Evolutionary conservation across 1,139 yeast species (phyloP), one percentile per base, ranked within the genome.

Genomic region (Taiozyma sp.): DNA sequence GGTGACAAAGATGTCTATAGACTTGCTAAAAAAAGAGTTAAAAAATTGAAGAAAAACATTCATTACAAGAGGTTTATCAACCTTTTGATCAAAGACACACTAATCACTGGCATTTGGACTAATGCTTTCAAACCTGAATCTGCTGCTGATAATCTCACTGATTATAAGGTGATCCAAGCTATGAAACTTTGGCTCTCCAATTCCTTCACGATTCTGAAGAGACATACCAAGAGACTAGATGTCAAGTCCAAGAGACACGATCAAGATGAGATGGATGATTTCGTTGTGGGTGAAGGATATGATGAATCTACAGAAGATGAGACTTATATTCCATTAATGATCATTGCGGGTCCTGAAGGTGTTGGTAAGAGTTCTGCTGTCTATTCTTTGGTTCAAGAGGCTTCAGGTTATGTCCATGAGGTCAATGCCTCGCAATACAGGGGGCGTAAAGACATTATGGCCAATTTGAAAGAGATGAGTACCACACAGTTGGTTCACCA

Each of bases 401-500:
- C 86, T 8, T 72, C 74, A 27, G 93, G 95, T 0, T 87, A 84
- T 59, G 87, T 92, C 1, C 85, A 88, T 64, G 99, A 93, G 65
- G 76, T 92, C 41, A 90, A 89, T 64, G 74, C 93, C 0, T 81
- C 92, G 13, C 84, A 81, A 59, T 73, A 81, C 42, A 74, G 98
- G 59, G 81, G 93, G 1, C 79, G 87, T 44, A 86, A 82, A 61
- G 93, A 88, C 55, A 78, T 92, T 23, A 70, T 75, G 52, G 78
- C 82, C 29, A 78, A 78, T 39, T 72, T 93, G 45, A 84, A 80
- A 50, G 98, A 95, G 60, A 78, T 90, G 51, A 84, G 95, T 52
- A 92, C 96, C 4, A 87, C 96, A 0, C 93, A 90, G 54, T 71
- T 87, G 48, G 93, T 93, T 0, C 90, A 86, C 62, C 72, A 72